Evolutionary conservation across 768 basidiomycete species (phyloP).

Genomic region (Lactarius evosmus): DNA sequence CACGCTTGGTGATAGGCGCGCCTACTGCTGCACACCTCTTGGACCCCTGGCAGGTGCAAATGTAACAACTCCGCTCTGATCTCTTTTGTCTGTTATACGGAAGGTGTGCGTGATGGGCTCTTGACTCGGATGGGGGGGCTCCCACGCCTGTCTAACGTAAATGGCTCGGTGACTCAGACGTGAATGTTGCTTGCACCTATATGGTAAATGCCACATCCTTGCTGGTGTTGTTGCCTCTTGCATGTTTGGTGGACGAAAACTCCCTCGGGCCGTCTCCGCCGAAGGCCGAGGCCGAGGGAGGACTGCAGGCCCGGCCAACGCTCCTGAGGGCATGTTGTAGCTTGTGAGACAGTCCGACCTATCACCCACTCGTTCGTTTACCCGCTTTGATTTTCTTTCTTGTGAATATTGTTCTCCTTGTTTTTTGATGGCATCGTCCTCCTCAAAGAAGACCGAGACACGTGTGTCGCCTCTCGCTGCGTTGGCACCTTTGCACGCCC

Average conservation of each 20-base stretch:
- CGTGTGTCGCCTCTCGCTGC: slow-evolving; percentile 9
- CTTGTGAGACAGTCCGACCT: too few species aligned
- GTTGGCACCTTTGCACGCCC: slow-evolving; percentile 17
- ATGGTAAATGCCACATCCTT: not conserved
- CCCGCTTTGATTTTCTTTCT: slow-evolving; percentile 2
- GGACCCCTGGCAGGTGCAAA: not conserved
- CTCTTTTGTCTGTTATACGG: not conserved
- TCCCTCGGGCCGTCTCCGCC: not conserved
- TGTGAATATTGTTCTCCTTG: slow-evolving; percentile 8
- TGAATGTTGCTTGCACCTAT: slow-evolving; percentile 4
- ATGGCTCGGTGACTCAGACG: not conserved
- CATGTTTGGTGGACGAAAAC: too few species aligned
- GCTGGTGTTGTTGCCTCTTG: too few species aligned
- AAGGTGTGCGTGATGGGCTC: not conserved
- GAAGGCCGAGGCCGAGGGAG: not conserved
- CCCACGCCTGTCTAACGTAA: not conserved
- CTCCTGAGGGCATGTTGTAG: too few species aligned
- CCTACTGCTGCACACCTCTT: not conserved
- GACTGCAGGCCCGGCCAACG: too few species aligned
- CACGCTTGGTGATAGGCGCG: not conserved
- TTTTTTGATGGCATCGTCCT: slow-evolving; percentile 8
- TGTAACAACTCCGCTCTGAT: not conserved
- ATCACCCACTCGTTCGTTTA: not conserved
- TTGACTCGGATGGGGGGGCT: not conserved
- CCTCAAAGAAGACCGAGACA: slow-evolving; percentile 1